Evolutionary conservation across 1,284 basidiomycete species (phyloP), one percentile per base, ranked within the genome.

Genomic region (Ceratobasidium sp.): DNA sequence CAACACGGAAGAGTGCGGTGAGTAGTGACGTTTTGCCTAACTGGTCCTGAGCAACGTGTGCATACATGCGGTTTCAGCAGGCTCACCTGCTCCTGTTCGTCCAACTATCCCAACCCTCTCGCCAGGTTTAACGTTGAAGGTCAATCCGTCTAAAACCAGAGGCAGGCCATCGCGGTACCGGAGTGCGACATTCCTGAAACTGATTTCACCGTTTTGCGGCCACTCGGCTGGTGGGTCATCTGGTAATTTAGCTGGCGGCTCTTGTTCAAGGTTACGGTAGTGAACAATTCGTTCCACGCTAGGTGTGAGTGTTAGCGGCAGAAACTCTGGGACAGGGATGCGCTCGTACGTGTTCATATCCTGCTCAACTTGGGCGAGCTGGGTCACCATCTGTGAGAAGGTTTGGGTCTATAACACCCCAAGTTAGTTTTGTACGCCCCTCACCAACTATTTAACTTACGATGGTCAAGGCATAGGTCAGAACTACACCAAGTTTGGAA

Each of bases 91-190:
- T 16, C 90, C 91, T 0, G 90, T 92, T 8, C 90, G 82, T 8
- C 92, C 92, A 22, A 93, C 90, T 43, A 94, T 86, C 7, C 92
- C 92, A 75, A 95, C 81, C 82, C 94, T 92, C 80, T 93, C 88
- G 1, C 92, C 91, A 4, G 90, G 84, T 73, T 85, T 84, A 72
- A 93, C 83, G 13, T 84, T 78, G 79, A 94, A 90, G 69, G 82
- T 87, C 34, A 94, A 84, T 37, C 85, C 86, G 78, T 90, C 89
- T 54, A 95, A 82, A 0, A 94, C 92, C 24, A 89, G 83, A 0
- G 93, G 92, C 2, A 94, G 83, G 11, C 90, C 91, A 41, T 86
- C 83, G 0, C 92, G 87, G 79, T 95, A 95, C 1, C 88, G 83
- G 73, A 94, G 83, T 43, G 53, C 82, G 13, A 93, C 88, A 74